Percentiles rank a stretch among this genome's conserved stretches.
Evolutionary conservation across 75 land plant genomes (phyloP).

Genomic region (Pseudotsuga menziesii): DNA sequence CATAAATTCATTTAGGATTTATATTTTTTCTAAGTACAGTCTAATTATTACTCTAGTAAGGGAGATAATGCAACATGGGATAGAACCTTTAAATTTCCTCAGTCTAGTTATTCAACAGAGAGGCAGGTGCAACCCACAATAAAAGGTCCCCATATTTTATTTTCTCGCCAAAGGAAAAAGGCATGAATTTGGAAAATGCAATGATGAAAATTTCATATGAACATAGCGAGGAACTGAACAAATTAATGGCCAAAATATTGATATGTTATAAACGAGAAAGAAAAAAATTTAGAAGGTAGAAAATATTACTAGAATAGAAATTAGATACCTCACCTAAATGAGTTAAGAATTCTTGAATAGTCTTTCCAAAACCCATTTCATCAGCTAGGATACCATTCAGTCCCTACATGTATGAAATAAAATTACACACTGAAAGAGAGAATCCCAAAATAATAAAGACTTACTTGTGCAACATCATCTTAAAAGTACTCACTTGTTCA

Average conservation of each 20-base stretch:
- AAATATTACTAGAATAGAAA: neutral
- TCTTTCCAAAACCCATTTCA: constrained; percentile 99
- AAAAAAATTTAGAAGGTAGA: neutral
- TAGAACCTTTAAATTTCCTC: constrained; percentile 94
- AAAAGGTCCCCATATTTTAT: constrained; percentile 99
- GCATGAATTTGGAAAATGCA: neutral
- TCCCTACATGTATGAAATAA: constrained; percentile 45
- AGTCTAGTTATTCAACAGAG: constrained; percentile 95
- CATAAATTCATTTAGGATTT: constrained; percentile 83
- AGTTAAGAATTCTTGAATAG: constrained; percentile 94
- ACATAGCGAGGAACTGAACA: neutral
- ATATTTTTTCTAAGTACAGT: constrained; percentile 82
- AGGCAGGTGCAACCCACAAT: constrained; percentile 95
- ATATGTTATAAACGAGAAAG: constrained; percentile 1
- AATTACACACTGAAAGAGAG: neutral
- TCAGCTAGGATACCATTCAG: constrained; percentile 98
- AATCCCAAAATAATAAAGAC: neutral
- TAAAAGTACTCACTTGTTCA: constrained; percentile 72
- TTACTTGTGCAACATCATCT: neutral
- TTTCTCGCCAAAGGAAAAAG: constrained; percentile 49
- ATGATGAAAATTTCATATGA: neutral
- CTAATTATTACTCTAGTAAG: constrained; percentile 95
- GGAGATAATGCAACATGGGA: constrained; percentile 85
- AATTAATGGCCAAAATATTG: neutral
- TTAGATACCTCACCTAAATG: constrained; percentile 88